These are phyloP conservation scores for Pochonia chlamydosporia DNA, from an alignment of 2,329 filamentous ascomycete genomes.

Conservation along the genomic window DNA sequence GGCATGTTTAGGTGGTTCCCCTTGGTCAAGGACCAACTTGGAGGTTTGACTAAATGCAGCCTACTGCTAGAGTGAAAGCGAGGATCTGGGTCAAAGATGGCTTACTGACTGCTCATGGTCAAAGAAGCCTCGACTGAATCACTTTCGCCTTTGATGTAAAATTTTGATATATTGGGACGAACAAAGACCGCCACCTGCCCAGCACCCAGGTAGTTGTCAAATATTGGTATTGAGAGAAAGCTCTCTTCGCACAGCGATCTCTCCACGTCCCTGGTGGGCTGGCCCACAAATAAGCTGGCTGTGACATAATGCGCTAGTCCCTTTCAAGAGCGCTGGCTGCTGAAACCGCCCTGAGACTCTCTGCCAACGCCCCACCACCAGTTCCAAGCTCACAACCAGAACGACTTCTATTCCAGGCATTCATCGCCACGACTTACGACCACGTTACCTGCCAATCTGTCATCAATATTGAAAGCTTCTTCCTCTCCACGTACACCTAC, in stretches of 20 bases:
- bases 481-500: neutral
- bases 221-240: too few species aligned
- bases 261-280: neutral
- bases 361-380: neutral
- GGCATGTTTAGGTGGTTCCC: slow-evolving; percentile 29
- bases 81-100: too few species aligned
- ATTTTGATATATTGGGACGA: too few species aligned
- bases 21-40: too few species aligned
- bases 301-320: slow-evolving; percentile 5
- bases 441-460: neutral
- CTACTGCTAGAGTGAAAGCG: too few species aligned
- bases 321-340: neutral
- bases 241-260: neutral
- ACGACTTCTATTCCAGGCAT: neutral
- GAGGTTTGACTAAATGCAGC: too few species aligned
- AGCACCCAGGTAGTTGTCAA: too few species aligned
- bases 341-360: slow-evolving; percentile 8
- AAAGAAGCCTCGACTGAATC: too few species aligned
- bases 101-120: too few species aligned
- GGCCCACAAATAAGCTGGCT: neutral
- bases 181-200: too few species aligned
- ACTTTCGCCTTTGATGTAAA: too few species aligned
- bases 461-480: neutral
- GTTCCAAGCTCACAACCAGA: slow-evolving; percentile 8
- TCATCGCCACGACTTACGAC: slow-evolving; percentile 3